Conservation (phyloP, 805 yeast species). For the Nadsonia fulvescens region DNA sequence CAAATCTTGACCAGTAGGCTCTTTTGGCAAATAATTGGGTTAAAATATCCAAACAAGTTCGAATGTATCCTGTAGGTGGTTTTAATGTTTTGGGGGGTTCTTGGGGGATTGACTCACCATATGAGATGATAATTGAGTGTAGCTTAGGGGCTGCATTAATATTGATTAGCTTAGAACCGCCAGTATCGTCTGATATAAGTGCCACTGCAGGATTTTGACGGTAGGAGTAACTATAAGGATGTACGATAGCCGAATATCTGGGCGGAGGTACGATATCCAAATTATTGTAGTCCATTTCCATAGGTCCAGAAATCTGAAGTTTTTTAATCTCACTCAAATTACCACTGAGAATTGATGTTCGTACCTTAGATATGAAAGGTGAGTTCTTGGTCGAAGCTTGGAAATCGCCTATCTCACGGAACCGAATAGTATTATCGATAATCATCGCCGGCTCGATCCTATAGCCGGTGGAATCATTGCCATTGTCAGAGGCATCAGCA, state of each 20-base stretch:
- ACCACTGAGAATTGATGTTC: conserved; percentile 25
- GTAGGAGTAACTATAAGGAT: conserved; percentile 65
- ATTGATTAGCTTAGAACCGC: conserved; percentile 19
- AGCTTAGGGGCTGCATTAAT: conserved; percentile 15
- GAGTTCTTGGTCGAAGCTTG: conserved; percentile 52
- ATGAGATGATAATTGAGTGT: conserved; percentile 16
- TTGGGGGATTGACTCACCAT: conserved; percentile 19
- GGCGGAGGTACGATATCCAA: conserved; percentile 76
- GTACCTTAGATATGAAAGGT: conserved; percentile 25
- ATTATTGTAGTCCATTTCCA: conserved; percentile 13
- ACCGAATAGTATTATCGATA: conserved; percentile 49
- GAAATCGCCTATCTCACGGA: conserved; percentile 77
- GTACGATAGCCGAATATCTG: conserved; percentile 51
- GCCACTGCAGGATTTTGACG: conserved; percentile 48
- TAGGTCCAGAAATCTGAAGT: conserved; percentile 17
- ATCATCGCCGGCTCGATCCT: conserved; percentile 45
- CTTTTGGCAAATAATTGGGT: conserved; percentile 38
- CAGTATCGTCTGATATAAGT: conserved; percentile 36
- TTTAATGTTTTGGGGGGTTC: conserved; percentile 23
- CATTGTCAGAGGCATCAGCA: no score
- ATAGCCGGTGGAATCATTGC: no score
- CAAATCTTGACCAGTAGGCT: no score
- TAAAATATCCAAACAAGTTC: conserved; percentile 22
- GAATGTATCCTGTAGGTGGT: no score
- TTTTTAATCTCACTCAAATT: conserved; percentile 24